Evolutionary conservation across 2,329 filamentous ascomycete genomes (phyloP), one percentile per base, ranked within the genome.

Genomic region (Fusarium verrucosum): DNA sequence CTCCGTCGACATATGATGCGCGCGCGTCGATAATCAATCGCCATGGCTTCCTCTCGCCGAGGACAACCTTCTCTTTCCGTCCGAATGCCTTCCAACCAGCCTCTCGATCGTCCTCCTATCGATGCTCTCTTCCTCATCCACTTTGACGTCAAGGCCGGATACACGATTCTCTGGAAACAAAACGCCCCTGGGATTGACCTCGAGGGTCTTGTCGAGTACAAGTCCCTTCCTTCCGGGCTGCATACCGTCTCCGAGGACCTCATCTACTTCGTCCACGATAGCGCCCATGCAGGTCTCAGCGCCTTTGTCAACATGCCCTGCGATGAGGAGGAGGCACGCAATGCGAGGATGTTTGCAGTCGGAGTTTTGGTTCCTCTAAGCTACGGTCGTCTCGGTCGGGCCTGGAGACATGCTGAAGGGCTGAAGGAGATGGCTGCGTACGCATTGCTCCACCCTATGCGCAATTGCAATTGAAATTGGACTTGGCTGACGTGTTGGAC

Each of bases 101-200:
- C 75, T 50, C 57, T 70, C 70, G 68, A 74, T 61, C 69, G 74
- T 55, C 73, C 77, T 64, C 71, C 75, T 46, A 72, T 94, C 72
- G 89, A 90, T 35, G 92, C 92, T 28, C 84, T 96, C 32, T 97
- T 96, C 77, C 84, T 96, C 63, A 94, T 96, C 78, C 88, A 91
- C 74, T 97, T 97, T 80, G 93, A 97, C 78, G 90, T 94, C 79
- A 95, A 94, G 77, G 90, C 92, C 72, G 93, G 93, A 81, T 96
- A 89, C 78, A 96, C 92, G 41, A 90, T 98, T 73, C 87, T 88
- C 32, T 98, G 95, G 95, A 92, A 96, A 77, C 88, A 87, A 67
- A 87, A 89, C 13, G 79, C 87, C 2, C 82, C 87, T 14, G 88
- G 87, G 44, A 84, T 94, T 79, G 83, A 86, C 77, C 85, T 98